A percentile compares a stretch with the other conserved stretches of the same genome.
These are phyloP conservation scores for Acorus calamus DNA, from an alignment of 106 monocot genomes.

Conservation along the genomic window DNA sequence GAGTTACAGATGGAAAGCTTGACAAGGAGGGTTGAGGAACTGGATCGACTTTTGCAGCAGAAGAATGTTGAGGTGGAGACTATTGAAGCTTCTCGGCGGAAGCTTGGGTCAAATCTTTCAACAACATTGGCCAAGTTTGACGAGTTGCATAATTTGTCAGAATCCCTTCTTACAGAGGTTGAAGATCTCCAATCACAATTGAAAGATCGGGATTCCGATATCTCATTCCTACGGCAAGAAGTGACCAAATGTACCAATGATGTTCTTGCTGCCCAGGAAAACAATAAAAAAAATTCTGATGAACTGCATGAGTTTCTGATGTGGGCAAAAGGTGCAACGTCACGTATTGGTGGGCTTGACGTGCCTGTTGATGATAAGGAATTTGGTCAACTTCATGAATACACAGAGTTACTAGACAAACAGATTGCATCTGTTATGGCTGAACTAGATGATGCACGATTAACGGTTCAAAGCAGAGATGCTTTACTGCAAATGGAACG, in stretches of 20 bases:
- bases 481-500: conserved; percentile 64
- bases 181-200: conserved; percentile 83
- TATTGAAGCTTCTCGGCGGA: conserved; percentile 62
- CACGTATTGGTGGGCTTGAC: conserved; percentile 36
- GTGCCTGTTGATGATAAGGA: conserved; percentile 31
- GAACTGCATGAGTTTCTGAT: conserved; percentile 37
- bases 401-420: conserved; percentile 40
- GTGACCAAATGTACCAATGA: conserved; percentile 76
- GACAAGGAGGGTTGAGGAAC: conserved; percentile 40
- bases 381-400: conserved; percentile 22
- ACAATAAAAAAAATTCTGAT: conserved; percentile 44
- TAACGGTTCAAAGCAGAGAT: conserved; percentile 54
- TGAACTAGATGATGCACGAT: conserved; percentile 54
- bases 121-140: conserved; percentile 84
- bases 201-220: conserved; percentile 68
- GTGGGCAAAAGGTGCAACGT: conserved; percentile 37
- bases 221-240: conserved; percentile 91
- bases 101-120: conserved; percentile 66
- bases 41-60: conserved; percentile 42
- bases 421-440: conserved; percentile 30
- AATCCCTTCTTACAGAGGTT: conserved; percentile 72
- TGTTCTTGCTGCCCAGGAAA: conserved; percentile 60
- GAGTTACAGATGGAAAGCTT: conserved; percentile 69
- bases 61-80: conserved; percentile 40
- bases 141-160: conserved; percentile 87